phyloP scores from a whole-genome alignment of 2,329 filamentous ascomycete genomes.

The Aspergillus pseudotamarii region DNA sequence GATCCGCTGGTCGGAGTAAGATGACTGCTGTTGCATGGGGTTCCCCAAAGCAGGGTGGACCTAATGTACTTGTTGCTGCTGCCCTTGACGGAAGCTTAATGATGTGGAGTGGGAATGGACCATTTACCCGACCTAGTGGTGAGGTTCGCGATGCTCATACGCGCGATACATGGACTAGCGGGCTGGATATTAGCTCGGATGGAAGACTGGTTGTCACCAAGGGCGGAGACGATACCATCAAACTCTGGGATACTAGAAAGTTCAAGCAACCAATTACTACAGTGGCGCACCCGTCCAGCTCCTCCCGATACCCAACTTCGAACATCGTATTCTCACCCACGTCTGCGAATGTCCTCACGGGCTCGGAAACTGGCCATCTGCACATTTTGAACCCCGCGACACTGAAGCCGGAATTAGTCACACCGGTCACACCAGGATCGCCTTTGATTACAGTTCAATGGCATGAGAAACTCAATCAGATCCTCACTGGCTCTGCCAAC shows the following conservation, averaged over 20 bases:
- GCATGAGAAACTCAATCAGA: slow-evolving; percentile 95
- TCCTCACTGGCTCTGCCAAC: slow-evolving; percentile 90
- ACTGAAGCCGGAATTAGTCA: slow-evolving; percentile 78
- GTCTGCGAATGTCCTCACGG: slow-evolving; percentile 82
- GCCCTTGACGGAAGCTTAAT: slow-evolving; percentile 87
- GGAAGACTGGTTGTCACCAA: slow-evolving; percentile 87
- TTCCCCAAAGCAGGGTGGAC: slow-evolving; percentile 72
- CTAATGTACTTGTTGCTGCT: slow-evolving; percentile 76
- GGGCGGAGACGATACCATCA: slow-evolving; percentile 89
- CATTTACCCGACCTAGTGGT: slow-evolving; percentile 76
- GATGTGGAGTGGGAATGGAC: slow-evolving; percentile 90
- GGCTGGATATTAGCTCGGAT: slow-evolving; percentile 86
- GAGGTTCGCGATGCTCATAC: slow-evolving; percentile 84
- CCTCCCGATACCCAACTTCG: slow-evolving; percentile 77
- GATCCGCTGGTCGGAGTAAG: slow-evolving; percentile 83
- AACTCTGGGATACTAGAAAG: slow-evolving; percentile 95
- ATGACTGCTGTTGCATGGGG: slow-evolving; percentile 95
- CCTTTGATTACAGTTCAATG: slow-evolving; percentile 83
- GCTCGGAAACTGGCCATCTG: slow-evolving; percentile 80
- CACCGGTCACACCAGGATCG: slow-evolving; percentile 82
- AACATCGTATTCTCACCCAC: slow-evolving; percentile 90
- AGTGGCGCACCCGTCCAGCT: slow-evolving; percentile 77
- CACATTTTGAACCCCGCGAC: slow-evolving; percentile 95
- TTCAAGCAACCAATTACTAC: slow-evolving; percentile 88
- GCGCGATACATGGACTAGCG: slow-evolving; percentile 85